phyloP scores from a whole-genome alignment of 805 yeast species.

The Priceomyces fermenticarens region DNA sequence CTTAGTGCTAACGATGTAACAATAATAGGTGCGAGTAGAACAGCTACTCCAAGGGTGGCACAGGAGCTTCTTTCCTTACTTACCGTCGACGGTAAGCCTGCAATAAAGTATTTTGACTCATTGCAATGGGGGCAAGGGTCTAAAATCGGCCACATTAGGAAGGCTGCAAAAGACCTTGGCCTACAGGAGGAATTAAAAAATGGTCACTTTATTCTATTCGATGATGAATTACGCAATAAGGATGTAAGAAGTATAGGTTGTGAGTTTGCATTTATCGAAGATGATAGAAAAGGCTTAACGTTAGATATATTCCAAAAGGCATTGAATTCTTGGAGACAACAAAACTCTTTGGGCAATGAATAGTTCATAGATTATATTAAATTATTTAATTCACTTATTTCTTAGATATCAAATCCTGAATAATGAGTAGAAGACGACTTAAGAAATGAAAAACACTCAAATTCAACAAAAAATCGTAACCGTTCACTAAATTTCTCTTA shows the following conservation, averaged over 20 bases:
- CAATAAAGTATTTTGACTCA: conserved; percentile 51
- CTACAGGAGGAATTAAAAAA: conserved; percentile 45
- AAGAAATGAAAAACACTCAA: conserved; percentile 15
- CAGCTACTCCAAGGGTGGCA: conserved; percentile 76
- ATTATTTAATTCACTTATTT: too few species aligned
- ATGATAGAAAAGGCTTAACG: conserved; percentile 56
- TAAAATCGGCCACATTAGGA: conserved; percentile 54
- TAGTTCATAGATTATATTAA: too few species aligned
- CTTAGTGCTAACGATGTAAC: conserved; percentile 45
- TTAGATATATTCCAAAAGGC: conserved; percentile 51
- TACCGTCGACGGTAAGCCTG: conserved; percentile 51
- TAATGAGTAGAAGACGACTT: conserved; percentile 2
- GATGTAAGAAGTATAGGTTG: conserved; percentile 76
- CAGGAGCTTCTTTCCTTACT: conserved; percentile 53
- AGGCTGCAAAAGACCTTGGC: conserved; percentile 46
- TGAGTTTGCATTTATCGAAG: conserved; percentile 59
- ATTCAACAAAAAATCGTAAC: conserved; percentile 15
- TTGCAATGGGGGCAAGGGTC: conserved; percentile 70
- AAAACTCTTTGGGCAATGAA: not conserved
- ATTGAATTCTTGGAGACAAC: conserved; percentile 29
- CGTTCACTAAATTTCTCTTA: conserved; percentile 22
- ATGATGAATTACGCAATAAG: conserved; percentile 74
- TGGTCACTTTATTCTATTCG: conserved; percentile 52
- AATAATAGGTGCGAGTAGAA: conserved; percentile 74
- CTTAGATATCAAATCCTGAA: conserved; percentile 1